Conservation (phyloP, 1,284 basidiomycete genomes). For the Puccinia novopanici region DNA sequence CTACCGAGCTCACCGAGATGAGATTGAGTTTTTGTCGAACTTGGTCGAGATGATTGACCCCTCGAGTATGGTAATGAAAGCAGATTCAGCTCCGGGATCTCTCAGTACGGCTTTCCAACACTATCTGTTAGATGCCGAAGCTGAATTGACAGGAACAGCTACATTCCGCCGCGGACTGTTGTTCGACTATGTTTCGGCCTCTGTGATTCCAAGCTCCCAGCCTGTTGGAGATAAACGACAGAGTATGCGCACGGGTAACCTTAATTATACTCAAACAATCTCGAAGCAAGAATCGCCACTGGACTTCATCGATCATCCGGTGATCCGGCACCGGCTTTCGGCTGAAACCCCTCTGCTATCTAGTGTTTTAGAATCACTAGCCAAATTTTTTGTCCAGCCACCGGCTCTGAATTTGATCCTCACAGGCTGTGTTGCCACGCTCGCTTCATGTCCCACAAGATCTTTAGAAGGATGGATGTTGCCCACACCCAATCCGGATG, state of each 20-base stretch:
- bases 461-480: slow-evolving; percentile 57
- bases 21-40: slow-evolving; percentile 31
- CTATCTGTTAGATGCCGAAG: slow-evolving; percentile 47
- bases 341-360: slow-evolving; percentile 54
- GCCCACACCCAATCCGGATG: slow-evolving; percentile 9
- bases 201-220: slow-evolving; percentile 26
- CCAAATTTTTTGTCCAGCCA: slow-evolving; percentile 55
- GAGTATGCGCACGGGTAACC: neutral
- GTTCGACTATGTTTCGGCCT: slow-evolving; percentile 45
- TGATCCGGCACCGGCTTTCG: slow-evolving; percentile 52
- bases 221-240: neutral
- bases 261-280: neutral
- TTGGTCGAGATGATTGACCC: slow-evolving; percentile 45
- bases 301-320: slow-evolving; percentile 45
- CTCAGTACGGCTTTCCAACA: slow-evolving; percentile 45
- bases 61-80: slow-evolving; percentile 24
- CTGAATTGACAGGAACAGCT: slow-evolving; percentile 44
- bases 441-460: slow-evolving; percentile 55
- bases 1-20: slow-evolving; percentile 46
- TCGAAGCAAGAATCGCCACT: slow-evolving; percentile 22
- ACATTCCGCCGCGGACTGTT: slow-evolving; percentile 48
- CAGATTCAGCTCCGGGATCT: slow-evolving; percentile 12
- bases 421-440: slow-evolving; percentile 54
- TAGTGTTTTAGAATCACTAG: slow-evolving; percentile 53
- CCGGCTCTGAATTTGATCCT: slow-evolving; percentile 57